Evolutionary conservation across 352 stramenopile genomes (phyloP).

Genomic region (Phytophthora niederhauseri): DNA sequence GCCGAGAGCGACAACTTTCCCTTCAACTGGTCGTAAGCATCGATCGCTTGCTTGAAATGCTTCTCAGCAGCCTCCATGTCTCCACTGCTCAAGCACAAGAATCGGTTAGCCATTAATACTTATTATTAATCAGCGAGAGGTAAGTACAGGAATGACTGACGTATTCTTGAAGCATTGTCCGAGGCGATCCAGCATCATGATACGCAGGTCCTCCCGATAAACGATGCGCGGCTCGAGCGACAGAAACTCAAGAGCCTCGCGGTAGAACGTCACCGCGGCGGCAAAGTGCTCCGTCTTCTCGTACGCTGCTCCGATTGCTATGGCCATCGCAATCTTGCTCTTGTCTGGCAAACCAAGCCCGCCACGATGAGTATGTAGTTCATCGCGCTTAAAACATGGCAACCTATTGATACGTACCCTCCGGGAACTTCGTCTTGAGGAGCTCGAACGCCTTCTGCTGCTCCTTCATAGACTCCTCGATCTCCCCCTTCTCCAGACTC

Average conservation of each 20-base stretch:
- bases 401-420: slow-evolving; percentile 1
- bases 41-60: slow-evolving; percentile 32
- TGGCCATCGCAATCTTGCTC: slow-evolving; percentile 63
- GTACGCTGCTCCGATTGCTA: slow-evolving; percentile 62
- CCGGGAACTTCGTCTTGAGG: slow-evolving; percentile 19
- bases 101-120: neutral
- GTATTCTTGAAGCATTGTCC: slow-evolving; percentile 72
- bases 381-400: too few species aligned
- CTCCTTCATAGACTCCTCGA: slow-evolving; percentile 21
- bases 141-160: neutral
- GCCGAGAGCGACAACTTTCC: slow-evolving; percentile 23
- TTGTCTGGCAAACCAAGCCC: slow-evolving; percentile 39
- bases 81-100: slow-evolving; percentile 3
- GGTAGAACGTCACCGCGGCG: slow-evolving; percentile 59
- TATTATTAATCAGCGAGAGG: too few species aligned
- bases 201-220: slow-evolving; percentile 37
- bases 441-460: slow-evolving; percentile 21
- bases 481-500: slow-evolving; percentile 20
- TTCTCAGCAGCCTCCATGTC: slow-evolving; percentile 18
- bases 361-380: neutral
- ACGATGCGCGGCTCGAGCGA: slow-evolving; percentile 7
- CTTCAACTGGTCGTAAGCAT: slow-evolving; percentile 29
- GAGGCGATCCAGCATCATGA: slow-evolving; percentile 65
- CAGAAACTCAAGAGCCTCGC: slow-evolving; percentile 51
- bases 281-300: slow-evolving; percentile 50